phyloP scores from a whole-genome alignment of 805 yeast genomes.

The Huiozyma sinensis region DNA sequence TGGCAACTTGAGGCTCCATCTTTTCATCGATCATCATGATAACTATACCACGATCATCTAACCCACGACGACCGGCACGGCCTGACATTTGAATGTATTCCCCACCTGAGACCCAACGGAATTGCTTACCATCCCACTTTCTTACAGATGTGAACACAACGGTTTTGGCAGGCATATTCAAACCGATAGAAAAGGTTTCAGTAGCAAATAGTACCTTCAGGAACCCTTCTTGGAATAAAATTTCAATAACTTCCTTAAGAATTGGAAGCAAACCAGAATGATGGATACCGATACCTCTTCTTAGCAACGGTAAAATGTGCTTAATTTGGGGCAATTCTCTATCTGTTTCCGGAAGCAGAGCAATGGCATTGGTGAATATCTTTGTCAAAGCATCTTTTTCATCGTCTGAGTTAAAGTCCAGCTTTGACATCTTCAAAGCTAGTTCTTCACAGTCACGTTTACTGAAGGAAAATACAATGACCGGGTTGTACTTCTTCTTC shows the following conservation, averaged over 20 bases:
- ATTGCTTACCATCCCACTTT: constrained; percentile 96
- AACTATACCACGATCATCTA: constrained; percentile 98
- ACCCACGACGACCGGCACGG: constrained; percentile 98
- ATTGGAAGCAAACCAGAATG: constrained; percentile 94
- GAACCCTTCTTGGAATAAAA: constrained; percentile 92
- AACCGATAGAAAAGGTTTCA: constrained; percentile 95
- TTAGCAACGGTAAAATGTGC: constrained; percentile 76
- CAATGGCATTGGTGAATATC: constrained; percentile 84
- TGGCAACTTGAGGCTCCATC: constrained; percentile 98
- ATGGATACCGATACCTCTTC: constrained; percentile 97
- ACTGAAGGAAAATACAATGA: constrained; percentile 95
- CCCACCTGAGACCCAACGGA: constrained; percentile 99
- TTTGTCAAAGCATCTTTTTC: constrained; percentile 86
- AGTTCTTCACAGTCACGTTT: constrained; percentile 93
- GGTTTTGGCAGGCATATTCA: constrained; percentile 98
- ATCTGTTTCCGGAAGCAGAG: constrained; percentile 79
- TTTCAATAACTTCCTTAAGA: constrained; percentile 88
- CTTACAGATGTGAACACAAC: constrained; percentile 96
- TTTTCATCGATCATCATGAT: constrained; percentile 99
- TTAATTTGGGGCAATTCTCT: constrained; percentile 90
- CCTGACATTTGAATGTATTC: constrained; percentile 99
- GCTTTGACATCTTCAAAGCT: constrained; percentile 90
- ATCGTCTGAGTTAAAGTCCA: constrained; percentile 88
- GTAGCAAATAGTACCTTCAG: constrained; percentile 93
- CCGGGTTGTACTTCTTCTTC: constrained; percentile 93